Percentiles rank a stretch among this genome's conserved stretches.
Conservation (phyloP, 2,329 filamentous ascomycete genomes). For the Fonsecaea pedrosoi region DNA sequence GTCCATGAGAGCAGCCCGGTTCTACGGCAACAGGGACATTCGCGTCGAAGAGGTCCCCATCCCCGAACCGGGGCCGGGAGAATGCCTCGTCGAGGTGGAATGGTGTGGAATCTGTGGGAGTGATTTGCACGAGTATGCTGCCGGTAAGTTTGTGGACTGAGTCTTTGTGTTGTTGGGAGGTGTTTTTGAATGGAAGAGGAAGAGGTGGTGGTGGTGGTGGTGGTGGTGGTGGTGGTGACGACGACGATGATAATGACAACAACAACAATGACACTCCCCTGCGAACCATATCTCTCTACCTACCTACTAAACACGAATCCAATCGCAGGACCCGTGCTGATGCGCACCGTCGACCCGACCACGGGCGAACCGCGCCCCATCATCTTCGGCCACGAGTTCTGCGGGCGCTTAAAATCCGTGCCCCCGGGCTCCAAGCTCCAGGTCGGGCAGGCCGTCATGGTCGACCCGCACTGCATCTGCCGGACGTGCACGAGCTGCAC, state of each 20-base stretch:
- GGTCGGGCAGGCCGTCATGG: constrained; percentile 32
- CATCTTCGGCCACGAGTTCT: constrained; percentile 62
- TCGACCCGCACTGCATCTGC: constrained; percentile 29
- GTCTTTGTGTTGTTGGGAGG: not conserved
- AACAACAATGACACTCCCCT: too few relatives aligned
- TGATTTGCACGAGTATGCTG: constrained; percentile 55
- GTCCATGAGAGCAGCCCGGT: constrained; percentile 54
- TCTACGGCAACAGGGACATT: constrained; percentile 52
- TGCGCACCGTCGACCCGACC: constrained; percentile 49
- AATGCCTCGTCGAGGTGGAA: constrained; percentile 47
- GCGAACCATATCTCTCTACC: not conserved
- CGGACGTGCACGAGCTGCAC: constrained; percentile 25
- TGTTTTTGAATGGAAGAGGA: too few relatives aligned
- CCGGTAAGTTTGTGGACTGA: constrained; percentile 12
- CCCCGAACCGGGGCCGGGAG: constrained; percentile 48
- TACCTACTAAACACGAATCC: not conserved
- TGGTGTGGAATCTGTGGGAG: constrained; percentile 42
- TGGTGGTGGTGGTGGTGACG: too few relatives aligned
- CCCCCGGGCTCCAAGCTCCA: constrained; percentile 24
- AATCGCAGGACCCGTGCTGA: constrained; percentile 9
- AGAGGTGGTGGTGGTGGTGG: too few relatives aligned
- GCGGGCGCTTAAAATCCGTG: constrained; percentile 50
- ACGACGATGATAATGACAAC: too few relatives aligned
- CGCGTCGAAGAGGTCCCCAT: constrained; percentile 51
- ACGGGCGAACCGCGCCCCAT: constrained; percentile 58